These are phyloP conservation scores for Melastoma malabathricum DNA, from an alignment of 345 rosid genomes.

Conservation along the genomic window DNA sequence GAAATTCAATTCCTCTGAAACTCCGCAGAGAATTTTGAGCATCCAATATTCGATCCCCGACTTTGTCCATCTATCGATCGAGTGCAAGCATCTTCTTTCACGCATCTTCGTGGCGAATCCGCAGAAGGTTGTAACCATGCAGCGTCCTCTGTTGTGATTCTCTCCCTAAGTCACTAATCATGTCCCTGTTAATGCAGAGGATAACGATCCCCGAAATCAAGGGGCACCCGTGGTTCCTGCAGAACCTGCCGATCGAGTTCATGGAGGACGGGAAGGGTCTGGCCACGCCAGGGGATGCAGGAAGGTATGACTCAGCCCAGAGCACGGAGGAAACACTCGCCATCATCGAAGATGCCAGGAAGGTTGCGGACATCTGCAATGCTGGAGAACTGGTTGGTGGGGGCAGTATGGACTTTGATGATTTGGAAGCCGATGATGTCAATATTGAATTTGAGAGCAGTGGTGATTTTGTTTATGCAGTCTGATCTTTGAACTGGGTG, in stretches of 20 bases:
- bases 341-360: conserved; percentile 67
- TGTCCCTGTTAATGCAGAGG: conserved; percentile 21
- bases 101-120: conserved; percentile 72
- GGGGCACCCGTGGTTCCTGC: conserved; percentile 52
- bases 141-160: no score
- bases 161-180: background rate
- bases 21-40: conserved; percentile 69
- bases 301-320: conserved; percentile 31
- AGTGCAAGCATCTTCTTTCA: conserved; percentile 69
- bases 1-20: background rate
- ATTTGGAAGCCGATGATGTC: conserved; percentile 46
- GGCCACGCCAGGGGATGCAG: conserved; percentile 3
- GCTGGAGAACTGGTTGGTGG: conserved; percentile 30
- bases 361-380: conserved; percentile 22
- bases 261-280: conserved; percentile 26
- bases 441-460: conserved; percentile 43
- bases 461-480: conserved; percentile 78
- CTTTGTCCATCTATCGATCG: conserved; percentile 64
- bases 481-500: conserved; percentile 13
- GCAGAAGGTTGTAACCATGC: conserved; percentile 34
- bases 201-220: conserved; percentile 57
- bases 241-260: conserved; percentile 33
- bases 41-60: conserved; percentile 84
- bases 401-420: conserved; percentile 66
- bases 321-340: conserved; percentile 51